Evolutionary conservation across 2,329 filamentous ascomycete species (phyloP), one percentile per base, ranked within the genome.

Genomic region (Leptosphaerulina australis): DNA sequence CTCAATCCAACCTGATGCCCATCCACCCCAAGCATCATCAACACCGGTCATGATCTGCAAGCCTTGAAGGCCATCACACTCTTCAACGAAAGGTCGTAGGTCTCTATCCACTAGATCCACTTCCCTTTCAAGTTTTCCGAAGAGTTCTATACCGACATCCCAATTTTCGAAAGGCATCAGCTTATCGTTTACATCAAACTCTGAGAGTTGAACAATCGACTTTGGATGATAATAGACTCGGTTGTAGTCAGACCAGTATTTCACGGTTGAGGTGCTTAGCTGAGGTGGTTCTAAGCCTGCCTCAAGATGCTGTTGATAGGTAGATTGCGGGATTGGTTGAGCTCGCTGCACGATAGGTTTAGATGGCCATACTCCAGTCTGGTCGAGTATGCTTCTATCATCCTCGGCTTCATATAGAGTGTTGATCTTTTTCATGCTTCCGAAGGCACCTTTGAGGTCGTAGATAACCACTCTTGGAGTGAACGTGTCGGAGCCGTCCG

Each of bases 161-260:
- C 69, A 94, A 50, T 85, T 86, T 69, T 94, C 88, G 63, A 96
- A 96, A 0, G 92, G 90, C 80, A 87, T 87, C 21, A 93, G 78
- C 34, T 83, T 81, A 3, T 91, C 93, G 68, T 89, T 86, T 26
- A 96, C 78, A 69, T 95, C 90, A 66, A 90, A 95, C 66, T 97
- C 91, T 2, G 67, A 70, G 18, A 97, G 79, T 68, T 96, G 92
- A 8, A 96, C 81, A 44, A 96, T 83, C 10, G 91, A 96, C 45
- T 84, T 85, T 7, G 94, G 94, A 69, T 97, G 92, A 69, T 89
- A 97, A 74, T 86, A 99, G n/a, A 94, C 83, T 20, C 91, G 85
- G 61, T 90, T 95, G 74, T 91, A 97, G 73, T 99, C 94, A 24
- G 91, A 96, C 93, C 94, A 99, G 76, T 94, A 97, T 44, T 91